phyloP scores from a whole-genome alignment of 2,329 filamentous ascomycete species.

The Stachybotrys elegans region DNA sequence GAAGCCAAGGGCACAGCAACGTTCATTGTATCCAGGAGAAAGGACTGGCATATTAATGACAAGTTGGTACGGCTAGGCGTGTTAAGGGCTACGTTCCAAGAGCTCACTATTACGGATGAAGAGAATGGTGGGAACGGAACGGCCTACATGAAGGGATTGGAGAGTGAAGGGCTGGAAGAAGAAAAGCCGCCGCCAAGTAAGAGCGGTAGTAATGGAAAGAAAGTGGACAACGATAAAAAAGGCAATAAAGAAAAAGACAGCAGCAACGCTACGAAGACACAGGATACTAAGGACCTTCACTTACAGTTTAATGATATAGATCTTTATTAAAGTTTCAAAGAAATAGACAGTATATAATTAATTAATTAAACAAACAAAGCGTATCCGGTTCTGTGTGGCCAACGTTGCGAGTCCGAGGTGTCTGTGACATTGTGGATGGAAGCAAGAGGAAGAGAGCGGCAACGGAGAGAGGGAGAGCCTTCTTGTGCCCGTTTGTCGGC shows the following conservation, averaged over 20 bases:
- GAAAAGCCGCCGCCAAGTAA: not conserved
- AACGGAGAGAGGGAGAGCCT: too few relatives aligned
- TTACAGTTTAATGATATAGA: not conserved
- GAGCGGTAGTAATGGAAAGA: too few relatives aligned
- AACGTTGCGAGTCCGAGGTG: too few relatives aligned
- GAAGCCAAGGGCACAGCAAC: constrained; percentile 20
- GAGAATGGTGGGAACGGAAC: constrained; percentile 8
- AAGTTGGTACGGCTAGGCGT: constrained; percentile 26
- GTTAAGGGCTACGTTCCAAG: constrained; percentile 19
- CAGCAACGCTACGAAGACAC: not conserved
- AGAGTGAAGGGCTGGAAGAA: not conserved
- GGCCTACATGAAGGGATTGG: not conserved
- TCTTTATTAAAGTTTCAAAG: not conserved
- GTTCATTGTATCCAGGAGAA: constrained; percentile 22
- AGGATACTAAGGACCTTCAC: not conserved
- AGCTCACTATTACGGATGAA: constrained; percentile 15
- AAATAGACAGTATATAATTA: too few relatives aligned
- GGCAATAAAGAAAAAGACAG: not conserved
- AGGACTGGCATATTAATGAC: constrained; percentile 19
- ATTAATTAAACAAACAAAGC: too few relatives aligned
- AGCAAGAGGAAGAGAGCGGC: too few relatives aligned
- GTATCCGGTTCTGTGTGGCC: too few relatives aligned
- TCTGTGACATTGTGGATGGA: too few relatives aligned
- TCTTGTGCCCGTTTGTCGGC: too few relatives aligned
- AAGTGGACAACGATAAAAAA: not conserved